Evolutionary conservation across 352 stramenopile species (phyloP).

Genomic region (Peronospora farinosa): DNA sequence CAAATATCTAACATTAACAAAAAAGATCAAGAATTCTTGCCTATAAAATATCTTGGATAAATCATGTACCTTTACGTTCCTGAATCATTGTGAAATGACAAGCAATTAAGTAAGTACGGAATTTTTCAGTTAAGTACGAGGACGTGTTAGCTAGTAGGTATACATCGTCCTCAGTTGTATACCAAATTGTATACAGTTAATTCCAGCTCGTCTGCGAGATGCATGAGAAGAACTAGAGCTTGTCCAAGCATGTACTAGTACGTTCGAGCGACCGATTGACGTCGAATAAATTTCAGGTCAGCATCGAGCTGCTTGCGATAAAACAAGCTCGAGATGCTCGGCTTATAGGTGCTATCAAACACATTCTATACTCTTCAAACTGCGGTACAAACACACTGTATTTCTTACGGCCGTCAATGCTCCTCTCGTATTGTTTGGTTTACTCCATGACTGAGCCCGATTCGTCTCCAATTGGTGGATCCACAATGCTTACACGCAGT

Average conservation of each 20-base stretch:
- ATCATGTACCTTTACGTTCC: constrained; percentile 31
- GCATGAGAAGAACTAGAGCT: constrained; percentile 89
- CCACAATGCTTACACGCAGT: constrained; percentile 70
- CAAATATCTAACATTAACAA: not conserved
- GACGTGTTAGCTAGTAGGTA: too few species aligned
- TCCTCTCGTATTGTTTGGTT: constrained; percentile 1
- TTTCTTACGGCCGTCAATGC: constrained; percentile 6
- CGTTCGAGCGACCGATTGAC: constrained; percentile 36
- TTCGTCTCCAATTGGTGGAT: constrained; percentile 31
- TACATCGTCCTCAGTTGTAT: too few species aligned
- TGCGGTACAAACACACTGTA: constrained; percentile 5
- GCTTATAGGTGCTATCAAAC: constrained; percentile 55
- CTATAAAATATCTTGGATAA: not conserved
- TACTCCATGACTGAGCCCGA: constrained; percentile 1
- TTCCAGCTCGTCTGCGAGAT: too few species aligned
- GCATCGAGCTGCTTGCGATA: constrained; percentile 57
- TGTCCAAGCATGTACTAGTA: constrained; percentile 41
- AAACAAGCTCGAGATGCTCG: constrained; percentile 66
- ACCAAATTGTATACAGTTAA: too few species aligned
- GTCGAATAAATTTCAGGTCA: constrained; percentile 64
- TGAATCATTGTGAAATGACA: constrained; percentile 22
- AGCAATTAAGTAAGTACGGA: constrained; percentile 5
- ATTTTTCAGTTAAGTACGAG: constrained; percentile 9
- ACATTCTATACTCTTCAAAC: constrained; percentile 5
- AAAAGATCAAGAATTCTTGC: not conserved